Base-by-base conservation (phyloP, 1,139 yeast genomes). In the Taphrina betulina region DNA sequence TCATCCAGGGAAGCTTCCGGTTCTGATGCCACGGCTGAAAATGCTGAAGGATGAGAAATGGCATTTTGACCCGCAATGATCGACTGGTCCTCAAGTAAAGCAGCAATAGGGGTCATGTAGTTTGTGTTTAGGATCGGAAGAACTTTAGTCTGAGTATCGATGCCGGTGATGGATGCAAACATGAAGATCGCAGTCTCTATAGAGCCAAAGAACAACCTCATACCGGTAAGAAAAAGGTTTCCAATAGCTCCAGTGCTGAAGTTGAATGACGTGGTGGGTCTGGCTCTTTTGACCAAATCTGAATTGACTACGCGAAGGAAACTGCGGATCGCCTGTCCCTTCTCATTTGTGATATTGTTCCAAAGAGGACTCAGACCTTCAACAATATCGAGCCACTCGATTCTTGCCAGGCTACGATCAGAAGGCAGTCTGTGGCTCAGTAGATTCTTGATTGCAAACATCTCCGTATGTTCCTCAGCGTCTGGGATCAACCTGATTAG, bases 61-160 rank as follows among this genome's bases (percentile, higher is more conserved):
- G 89, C 95, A 2, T 94, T 84, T 68, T 90, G 97, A n/a, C 97
- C 97, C 0, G 94, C 85, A 34, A 90, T 84, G 2, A 85, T 73
- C 5, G 78, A 73, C 0, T 94, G 95, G 68, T 87, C 79, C 36
- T 74, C 73, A 38, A 90, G 72, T 35, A 78, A 64, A 0, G 96
- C 96, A 58, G 94, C 82, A 19, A 90, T 89, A 66, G 89, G 95
- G 63, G 87, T 87, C 19, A 90, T 82, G 70, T 85, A 86, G 64
- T 83, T 86, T 16, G 95, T 85, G 65, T 85, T 87, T 36, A 89
- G 74, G 60, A 95, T 88, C 0, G 96, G 95, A 10, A 87, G 69
- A 0, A 89, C 90, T 43, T 78, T 75, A 2, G 77, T 71, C 12
- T 73, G 68, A 1, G 78, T 69, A 29, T 80, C 78, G 1, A 88